Evolutionary conservation across 169 alveolate genomes (phyloP), one percentile per base, ranked within the genome.

Genomic region (Plasmodium sp.): DNA sequence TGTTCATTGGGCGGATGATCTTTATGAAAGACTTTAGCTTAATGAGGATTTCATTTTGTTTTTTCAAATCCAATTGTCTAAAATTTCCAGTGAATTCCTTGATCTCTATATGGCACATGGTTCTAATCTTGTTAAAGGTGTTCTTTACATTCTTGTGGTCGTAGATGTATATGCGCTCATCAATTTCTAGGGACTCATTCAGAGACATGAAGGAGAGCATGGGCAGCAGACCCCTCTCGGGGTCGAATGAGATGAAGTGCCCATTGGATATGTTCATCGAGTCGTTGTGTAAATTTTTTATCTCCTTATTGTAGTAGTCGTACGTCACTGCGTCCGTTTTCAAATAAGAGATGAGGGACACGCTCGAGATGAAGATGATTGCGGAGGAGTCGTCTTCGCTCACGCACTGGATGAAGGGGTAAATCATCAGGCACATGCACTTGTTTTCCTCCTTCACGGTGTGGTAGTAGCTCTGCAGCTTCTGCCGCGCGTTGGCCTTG

Each of bases 11-110:
- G 16, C 48, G 74, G 54, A 85, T 85, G 0, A 85, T 85, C 74
- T 85, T 85, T 48, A 85, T 85, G 16, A 85, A 75, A 2, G 12
- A 22, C 67, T 85, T 85, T 75, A 85, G 43, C 62, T 85, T 85
- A 34, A 85, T 73, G 39, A 85, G 67, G 18, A 85, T 85, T 45
- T 85, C 93, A 73, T 85, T 85, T 75, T 85, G 93, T 75, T 85
- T 85, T 75, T 85, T 73, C 48, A 85, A 75, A 85, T 85, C 93
- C 43, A 85, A n/a, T 54, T 85, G 93, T 36, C 93, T 85, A 62
- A 85, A 85, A 34, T 85, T 85, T 1, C 93, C 93, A 2, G 93
- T 85, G 43, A 85, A 85, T 34, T 85, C 93, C 75, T 85, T 85
- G 31, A 74, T 85, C 36, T 85, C 93, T 0, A 85, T 85, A 75